These are phyloP conservation scores for Lactifluus piperatus DNA, from an alignment of 768 basidiomycete species.

Conservation along the genomic window DNA sequence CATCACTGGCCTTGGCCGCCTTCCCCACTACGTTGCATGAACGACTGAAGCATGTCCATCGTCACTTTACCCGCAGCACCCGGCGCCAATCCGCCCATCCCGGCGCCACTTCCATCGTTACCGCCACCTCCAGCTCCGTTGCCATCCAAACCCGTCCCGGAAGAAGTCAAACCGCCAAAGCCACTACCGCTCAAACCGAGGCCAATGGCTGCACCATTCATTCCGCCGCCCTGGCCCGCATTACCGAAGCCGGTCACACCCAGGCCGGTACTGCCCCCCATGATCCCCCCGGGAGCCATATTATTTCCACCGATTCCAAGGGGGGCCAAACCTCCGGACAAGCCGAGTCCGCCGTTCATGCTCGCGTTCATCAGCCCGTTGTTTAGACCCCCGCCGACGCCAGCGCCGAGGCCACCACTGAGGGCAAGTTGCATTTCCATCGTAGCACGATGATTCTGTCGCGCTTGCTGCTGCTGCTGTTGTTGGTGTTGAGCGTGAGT, in stretches of 20 bases:
- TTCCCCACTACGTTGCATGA: slow-evolving; percentile 16
- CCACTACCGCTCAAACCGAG: neutral
- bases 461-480: slow-evolving; percentile 6
- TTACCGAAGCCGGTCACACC: neutral
- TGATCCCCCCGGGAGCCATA: neutral
- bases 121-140: neutral
- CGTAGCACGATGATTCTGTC: slow-evolving; percentile 7
- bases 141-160: neutral
- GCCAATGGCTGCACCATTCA: slow-evolving; percentile 1
- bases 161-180: slow-evolving; percentile 1
- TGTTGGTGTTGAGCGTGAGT: slow-evolving; percentile 5
- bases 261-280: neutral
- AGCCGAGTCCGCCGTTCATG: neutral
- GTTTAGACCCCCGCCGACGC: slow-evolving; percentile 1
- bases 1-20: slow-evolving; percentile 10
- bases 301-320: neutral
- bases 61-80: slow-evolving; percentile 3
- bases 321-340: neutral
- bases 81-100: neutral
- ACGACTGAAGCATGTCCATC: slow-evolving; percentile 15
- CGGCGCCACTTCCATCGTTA: neutral
- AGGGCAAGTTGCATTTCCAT: slow-evolving; percentile 12
- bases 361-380: slow-evolving; percentile 8
- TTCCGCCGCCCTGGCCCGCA: neutral
- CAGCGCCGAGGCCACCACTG: slow-evolving; percentile 10